Conservation (phyloP, 306 rosid genomes). For the Inga leiocalycina region DNA sequence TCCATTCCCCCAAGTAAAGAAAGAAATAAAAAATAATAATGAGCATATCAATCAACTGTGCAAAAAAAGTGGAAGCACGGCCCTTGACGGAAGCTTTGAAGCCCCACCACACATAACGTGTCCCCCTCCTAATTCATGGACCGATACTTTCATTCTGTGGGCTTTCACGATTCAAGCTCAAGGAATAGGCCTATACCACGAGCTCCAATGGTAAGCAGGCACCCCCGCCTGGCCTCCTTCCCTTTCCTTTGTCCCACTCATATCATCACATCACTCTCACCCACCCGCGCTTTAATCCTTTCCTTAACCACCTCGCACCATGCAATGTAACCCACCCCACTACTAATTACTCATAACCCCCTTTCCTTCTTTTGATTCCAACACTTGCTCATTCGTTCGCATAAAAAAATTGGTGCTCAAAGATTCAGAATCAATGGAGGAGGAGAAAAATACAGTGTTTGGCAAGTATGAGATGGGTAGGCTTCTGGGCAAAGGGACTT, state of each 20-base stretch:
- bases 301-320: not conserved
- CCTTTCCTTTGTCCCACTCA: not conserved
- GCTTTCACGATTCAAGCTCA: not conserved
- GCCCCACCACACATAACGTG: not conserved
- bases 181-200: not conserved
- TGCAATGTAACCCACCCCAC: constrained; percentile 9
- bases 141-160: constrained; percentile 7
- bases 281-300: not conserved
- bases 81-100: too few species aligned
- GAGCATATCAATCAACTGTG: not conserved
- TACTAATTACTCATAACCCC: not conserved
- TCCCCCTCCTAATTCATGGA: not conserved
- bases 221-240: not conserved
- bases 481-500: constrained; percentile 79
- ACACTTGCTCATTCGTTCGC: constrained; percentile 12
- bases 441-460: constrained; percentile 48
- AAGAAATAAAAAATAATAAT: not conserved
- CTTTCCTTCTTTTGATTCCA: not conserved
- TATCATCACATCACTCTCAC: not conserved
- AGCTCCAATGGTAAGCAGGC: constrained; percentile 17
- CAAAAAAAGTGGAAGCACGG: not conserved
- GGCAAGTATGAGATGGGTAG: constrained; percentile 74
- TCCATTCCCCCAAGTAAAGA: not conserved
- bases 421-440: constrained; percentile 36
- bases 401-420: too few species aligned